Percentiles rank a stretch among this genome's conserved stretches.
phyloP scores from a whole-genome alignment of 768 basidiomycete genomes.

The Collybia nuda region DNA sequence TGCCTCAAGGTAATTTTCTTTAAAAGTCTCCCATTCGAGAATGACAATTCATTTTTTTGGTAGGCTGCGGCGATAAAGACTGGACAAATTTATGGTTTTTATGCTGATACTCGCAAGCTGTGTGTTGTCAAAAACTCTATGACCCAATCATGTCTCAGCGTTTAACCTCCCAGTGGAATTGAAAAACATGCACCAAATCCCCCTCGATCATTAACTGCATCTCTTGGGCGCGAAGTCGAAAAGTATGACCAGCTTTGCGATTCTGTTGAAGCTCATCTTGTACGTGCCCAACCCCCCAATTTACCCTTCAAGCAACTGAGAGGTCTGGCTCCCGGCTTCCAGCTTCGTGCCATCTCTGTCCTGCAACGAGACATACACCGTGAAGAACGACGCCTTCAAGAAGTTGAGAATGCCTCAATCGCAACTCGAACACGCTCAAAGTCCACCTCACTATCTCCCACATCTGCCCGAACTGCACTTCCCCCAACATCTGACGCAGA shows the following conservation, averaged over 20 bases:
- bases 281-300: constrained; percentile 27
- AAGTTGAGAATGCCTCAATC: constrained; percentile 30
- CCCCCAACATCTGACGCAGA: constrained; percentile 8
- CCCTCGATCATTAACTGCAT: constrained; percentile 60
- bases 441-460: constrained; percentile 21
- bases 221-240: constrained; percentile 73
- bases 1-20: constrained; percentile 56
- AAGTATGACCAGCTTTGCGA: constrained; percentile 82
- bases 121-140: constrained; percentile 30
- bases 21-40: background rate
- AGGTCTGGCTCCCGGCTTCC: constrained; percentile 42
- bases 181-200: constrained; percentile 58
- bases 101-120: constrained; percentile 65
- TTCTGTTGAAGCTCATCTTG: constrained; percentile 70
- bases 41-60: constrained; percentile 1
- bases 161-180: constrained; percentile 44
- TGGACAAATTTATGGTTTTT: constrained; percentile 70
- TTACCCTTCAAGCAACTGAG: constrained; percentile 1
- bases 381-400: constrained; percentile 56
- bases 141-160: background rate
- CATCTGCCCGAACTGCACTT: constrained; percentile 20
- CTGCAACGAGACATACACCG: constrained; percentile 68
- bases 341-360: constrained; percentile 73
- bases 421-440: constrained; percentile 23
- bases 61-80: constrained; percentile 70